Base-by-base conservation (phyloP, 2,329 filamentous ascomycete species). In the Cladosporium sp. region DNA sequence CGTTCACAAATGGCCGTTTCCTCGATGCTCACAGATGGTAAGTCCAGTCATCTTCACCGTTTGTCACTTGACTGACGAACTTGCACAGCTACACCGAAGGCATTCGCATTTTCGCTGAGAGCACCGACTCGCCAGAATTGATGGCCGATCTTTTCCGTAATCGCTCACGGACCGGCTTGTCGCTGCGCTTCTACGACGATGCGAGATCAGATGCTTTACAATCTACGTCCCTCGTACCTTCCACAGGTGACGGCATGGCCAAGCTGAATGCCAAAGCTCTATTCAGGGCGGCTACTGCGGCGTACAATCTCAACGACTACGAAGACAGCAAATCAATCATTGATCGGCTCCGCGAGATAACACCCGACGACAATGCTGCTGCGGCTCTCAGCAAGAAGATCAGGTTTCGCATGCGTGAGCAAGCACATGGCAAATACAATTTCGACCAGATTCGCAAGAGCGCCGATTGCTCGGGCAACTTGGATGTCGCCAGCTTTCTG, bases 261-360 rank as follows among this genome's bases (percentile, higher is more conserved):
- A 24, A 28, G 7, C 47, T 68, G 7, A 69, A 74, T 26, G 34
- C 41, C 38, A 73, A 74, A 59, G 69, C 73, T 4, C 65, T 63
- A 47, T 73, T 69, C 38, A 68, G 70, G 6, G 72, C 72, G 34
- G 74, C 71, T 5, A 62, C 55, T 24, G 72, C 73, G 30, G 69
- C 67, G 26, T 75, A 75, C 54, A n/a, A 67, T 3, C 70, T 75
- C 4, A 64, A 69, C n/a, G 21, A 67, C 5, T 74, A 66, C 61
- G 7, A 30, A 8, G 59, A 68, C 24, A 68, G 67, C 7, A 44
- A 59, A 18, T 11, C 55, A 1, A 47, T 62, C 10, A 69, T 73
- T 34, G 36, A 61, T 7, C 51, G 65, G 24, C 61, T 60, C 18
- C 58, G 68, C 3, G 47, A 68, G 32, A 41, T 71, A 8, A 41